phyloP scores from a whole-genome alignment of 257 asterid genomes.

The Nicotiana undulata region DNA sequence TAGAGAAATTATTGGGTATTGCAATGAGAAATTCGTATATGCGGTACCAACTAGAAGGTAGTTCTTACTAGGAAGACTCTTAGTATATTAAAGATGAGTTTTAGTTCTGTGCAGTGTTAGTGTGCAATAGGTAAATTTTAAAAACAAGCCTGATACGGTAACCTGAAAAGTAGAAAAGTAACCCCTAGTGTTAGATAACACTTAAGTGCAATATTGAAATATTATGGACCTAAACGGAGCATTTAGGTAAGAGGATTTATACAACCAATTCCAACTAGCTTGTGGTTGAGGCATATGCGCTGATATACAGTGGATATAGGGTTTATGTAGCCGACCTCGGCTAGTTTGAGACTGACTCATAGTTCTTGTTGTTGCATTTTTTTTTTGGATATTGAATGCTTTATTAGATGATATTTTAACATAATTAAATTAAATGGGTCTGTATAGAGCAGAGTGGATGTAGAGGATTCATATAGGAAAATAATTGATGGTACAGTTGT shows the following conservation, averaged over 20 bases:
- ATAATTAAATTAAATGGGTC: not conserved
- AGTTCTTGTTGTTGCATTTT: not conserved
- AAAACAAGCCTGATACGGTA: too few relatives aligned
- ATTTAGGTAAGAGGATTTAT: too few relatives aligned
- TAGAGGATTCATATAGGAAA: not conserved
- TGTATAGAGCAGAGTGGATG: not conserved
- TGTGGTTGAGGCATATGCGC: not conserved
- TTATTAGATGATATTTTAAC: not conserved
- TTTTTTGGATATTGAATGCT: not conserved
- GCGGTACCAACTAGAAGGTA: too few relatives aligned
- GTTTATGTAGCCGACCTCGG: not conserved
- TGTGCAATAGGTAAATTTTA: too few relatives aligned
- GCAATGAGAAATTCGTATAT: too few relatives aligned
- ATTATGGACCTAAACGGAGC: too few relatives aligned
- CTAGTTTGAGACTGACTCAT: not conserved
- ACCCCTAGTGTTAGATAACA: too few relatives aligned
- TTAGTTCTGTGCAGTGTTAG: too few relatives aligned
- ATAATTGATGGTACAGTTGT: not conserved
- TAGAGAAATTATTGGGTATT: not conserved
- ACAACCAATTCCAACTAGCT: not conserved
- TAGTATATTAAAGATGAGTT: too few relatives aligned
- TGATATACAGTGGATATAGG: not conserved
- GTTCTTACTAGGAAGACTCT: too few relatives aligned
- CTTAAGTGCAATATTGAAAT: too few relatives aligned
- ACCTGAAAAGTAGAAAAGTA: too few relatives aligned